Conservation (phyloP, 73 alveolate species). For the Uronychia setigera region DNA sequence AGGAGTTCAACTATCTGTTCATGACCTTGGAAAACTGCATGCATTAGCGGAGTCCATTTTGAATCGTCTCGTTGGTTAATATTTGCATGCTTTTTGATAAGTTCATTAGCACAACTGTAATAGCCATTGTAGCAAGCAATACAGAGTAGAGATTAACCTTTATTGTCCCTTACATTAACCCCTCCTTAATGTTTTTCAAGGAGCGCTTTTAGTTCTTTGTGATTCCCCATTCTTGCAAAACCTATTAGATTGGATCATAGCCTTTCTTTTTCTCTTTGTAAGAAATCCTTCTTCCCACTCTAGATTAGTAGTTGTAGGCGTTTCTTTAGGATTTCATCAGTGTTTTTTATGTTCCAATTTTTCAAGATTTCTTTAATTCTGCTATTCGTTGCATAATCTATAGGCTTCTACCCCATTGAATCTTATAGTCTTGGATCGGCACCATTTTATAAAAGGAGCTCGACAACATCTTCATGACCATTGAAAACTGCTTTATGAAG, state of each 20-base stretch:
- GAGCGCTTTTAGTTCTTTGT: constrained; percentile 19
- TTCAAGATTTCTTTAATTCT: constrained; percentile 5
- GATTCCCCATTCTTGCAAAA: constrained; percentile 41
- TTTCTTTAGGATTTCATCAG: not conserved
- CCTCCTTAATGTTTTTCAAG: constrained; percentile 29
- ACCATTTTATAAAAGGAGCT: constrained; percentile 52
- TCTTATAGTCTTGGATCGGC: constrained; percentile 60
- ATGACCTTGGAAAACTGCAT: constrained; percentile 3
- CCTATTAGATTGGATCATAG: constrained; percentile 22
- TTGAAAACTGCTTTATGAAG: constrained; percentile 85
- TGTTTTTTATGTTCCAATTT: constrained; percentile 17
- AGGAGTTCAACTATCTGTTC: not conserved
- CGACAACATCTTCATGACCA: constrained; percentile 57
- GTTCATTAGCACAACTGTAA: constrained; percentile 27
- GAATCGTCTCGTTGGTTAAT: not conserved
- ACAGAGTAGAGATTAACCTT: constrained; percentile 46
- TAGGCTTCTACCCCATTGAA: constrained; percentile 8
- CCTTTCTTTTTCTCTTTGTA: constrained; percentile 15
- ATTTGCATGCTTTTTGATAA: constrained; percentile 4
- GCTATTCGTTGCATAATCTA: constrained; percentile 29
- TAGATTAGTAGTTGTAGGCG: not conserved
- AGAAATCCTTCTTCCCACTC: constrained; percentile 10
- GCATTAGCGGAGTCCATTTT: constrained; percentile 5
- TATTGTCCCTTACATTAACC: constrained; percentile 40
- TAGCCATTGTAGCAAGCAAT: constrained; percentile 27